A percentile compares a stretch with the other conserved stretches of the same genome.
Evolutionary conservation across 2,329 filamentous ascomycete genomes (phyloP).

Genomic region (Hypoxylon sp.): DNA sequence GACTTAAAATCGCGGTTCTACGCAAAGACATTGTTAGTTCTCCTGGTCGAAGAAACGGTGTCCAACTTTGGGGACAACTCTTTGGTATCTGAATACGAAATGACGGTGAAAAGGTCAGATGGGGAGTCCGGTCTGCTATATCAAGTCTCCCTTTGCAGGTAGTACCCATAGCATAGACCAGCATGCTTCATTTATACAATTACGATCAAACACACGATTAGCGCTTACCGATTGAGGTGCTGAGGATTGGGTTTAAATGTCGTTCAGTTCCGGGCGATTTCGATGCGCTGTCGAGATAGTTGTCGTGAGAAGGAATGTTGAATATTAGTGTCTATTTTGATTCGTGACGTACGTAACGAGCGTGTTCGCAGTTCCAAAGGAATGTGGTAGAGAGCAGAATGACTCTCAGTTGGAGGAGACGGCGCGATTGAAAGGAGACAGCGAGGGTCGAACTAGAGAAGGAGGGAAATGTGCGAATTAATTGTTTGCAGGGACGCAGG

Average conservation of each 20-base stretch:
- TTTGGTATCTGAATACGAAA: not conserved
- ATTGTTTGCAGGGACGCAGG: constrained; percentile 42
- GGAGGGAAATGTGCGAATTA: constrained; percentile 41
- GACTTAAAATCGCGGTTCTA: constrained; percentile 37
- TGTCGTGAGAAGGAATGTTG: constrained; percentile 36
- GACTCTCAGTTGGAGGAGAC: constrained; percentile 67
- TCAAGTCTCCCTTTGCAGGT: not conserved
- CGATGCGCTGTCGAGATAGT: constrained; percentile 23
- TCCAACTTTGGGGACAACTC: not conserved
- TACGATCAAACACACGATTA: constrained; percentile 19
- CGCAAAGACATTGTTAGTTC: constrained; percentile 35
- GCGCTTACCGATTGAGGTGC: constrained; percentile 38
- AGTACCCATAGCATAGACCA: not conserved
- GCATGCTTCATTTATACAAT: constrained; percentile 12
- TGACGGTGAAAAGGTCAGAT: not conserved
- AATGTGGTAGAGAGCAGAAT: constrained; percentile 68
- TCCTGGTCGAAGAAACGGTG: constrained; percentile 6
- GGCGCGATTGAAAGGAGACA: constrained; percentile 50
- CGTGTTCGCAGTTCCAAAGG: constrained; percentile 61
- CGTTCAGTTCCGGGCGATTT: constrained; percentile 12
- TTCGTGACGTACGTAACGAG: constrained; percentile 45
- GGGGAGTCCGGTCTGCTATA: not conserved
- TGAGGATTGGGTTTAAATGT: constrained; percentile 22
- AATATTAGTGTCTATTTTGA: constrained; percentile 37
- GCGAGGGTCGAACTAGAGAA: constrained; percentile 45